Evolutionary conservation across 75 land plant genomes (phyloP), one percentile per base, ranked within the genome.

Genomic region (Pinus albicaulis): DNA sequence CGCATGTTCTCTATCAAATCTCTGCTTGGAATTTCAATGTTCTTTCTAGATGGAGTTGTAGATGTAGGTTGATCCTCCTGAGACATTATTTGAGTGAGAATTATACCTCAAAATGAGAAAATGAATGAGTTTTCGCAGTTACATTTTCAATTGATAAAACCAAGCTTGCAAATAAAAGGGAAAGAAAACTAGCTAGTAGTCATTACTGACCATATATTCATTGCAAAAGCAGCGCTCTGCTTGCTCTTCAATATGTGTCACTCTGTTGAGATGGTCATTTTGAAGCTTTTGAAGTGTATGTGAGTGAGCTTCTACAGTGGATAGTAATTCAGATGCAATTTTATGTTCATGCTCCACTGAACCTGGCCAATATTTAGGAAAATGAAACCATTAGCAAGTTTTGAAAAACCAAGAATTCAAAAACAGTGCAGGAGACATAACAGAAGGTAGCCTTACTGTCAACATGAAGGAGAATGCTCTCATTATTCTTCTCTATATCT

Each of bases 11-110:
- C 92, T 28, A 96, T 96, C 2, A 78, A 76, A 16, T 75, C 85
- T 53, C 86, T 89, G 66, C 79, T 88, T 2, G 99, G 99, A 11
- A 93, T 77, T 24, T 92, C 92, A 3, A 85, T 84, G n/a, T 80
- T 86, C 44, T 86, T 57, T 72, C 86, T 85, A 15, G 63, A 68
- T 15, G 99, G 99, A 3, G 99, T 93, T 14, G 77, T 85, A 41
- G 89, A 88, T 38, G 89, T 93, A 24, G 88, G 83, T 80, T 84
- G 82, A 78, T 96, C 93, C 64, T 85, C 97, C 99, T 96, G 86
- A 66, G 14, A 86, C 36, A 77, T 64, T 15, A 26, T 70, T 22
- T 23, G 36, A 22, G 26, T 28, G 25, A 73, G 24, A 11, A 20
- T 12, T 5, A 53, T 55, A 38, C 15, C 2, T 52, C 16, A 81